These are phyloP conservation scores for Verbascum thapsus DNA, from an alignment of 257 asterid genomes.

Conservation along the genomic window DNA sequence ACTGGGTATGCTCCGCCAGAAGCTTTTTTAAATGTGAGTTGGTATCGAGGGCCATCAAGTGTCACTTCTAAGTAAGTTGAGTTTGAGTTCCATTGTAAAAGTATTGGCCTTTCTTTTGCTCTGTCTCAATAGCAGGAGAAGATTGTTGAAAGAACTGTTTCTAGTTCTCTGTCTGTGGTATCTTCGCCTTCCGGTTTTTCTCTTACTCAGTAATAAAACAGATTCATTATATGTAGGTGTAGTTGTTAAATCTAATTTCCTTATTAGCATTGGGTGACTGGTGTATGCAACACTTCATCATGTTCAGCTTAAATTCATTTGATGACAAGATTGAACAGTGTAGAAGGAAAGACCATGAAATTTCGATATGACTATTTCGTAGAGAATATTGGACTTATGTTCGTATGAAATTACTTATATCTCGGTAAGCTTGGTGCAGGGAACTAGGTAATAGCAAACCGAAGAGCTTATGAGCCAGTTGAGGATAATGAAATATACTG, in stretches of 20 bases:
- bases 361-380: not conserved
- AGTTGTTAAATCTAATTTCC: not conserved
- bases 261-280: conserved; percentile 1
- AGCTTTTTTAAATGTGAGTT: conserved; percentile 82
- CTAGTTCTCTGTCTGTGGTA: not conserved
- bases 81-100: conserved; percentile 30
- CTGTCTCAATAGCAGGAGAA: not conserved
- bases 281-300: not conserved
- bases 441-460: not conserved
- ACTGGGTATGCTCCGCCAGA: conserved; percentile 94
- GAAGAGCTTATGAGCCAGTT: conserved; percentile 12
- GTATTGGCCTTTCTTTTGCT: not conserved
- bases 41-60: conserved; percentile 75
- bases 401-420: conserved; percentile 5
- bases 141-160: not conserved
- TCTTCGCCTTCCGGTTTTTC: conserved; percentile 7
- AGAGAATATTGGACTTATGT: not conserved
- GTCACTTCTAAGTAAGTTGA: conserved; percentile 65
- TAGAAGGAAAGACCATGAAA: conserved; percentile 13
- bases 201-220: not conserved
- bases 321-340: conserved; percentile 17
- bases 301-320: not conserved
- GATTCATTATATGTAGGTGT: not conserved
- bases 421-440: not conserved
- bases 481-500: conserved; percentile 6